Percentiles rank a stretch among this genome's conserved stretches.
phyloP scores from a whole-genome alignment of 345 rosid species.

The Raphanus raphanistrum region DNA sequence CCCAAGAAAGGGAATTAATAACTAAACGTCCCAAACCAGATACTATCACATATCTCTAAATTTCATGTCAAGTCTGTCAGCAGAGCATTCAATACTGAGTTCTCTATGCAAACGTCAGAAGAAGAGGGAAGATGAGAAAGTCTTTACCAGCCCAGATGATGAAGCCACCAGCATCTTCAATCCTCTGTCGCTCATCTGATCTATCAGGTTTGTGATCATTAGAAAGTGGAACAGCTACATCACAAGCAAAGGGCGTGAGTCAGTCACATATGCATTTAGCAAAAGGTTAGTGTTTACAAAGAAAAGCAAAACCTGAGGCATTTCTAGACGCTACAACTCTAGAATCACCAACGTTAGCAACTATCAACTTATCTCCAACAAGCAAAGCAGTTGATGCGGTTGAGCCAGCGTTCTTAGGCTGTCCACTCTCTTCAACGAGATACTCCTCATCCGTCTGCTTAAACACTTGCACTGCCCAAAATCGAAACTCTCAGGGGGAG shows the following conservation, averaged over 20 bases:
- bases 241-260: slow-evolving; percentile 1
- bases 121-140: neutral
- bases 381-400: slow-evolving; percentile 95
- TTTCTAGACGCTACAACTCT: slow-evolving; percentile 92
- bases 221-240: slow-evolving; percentile 83
- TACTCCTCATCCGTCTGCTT: slow-evolving; percentile 84
- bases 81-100: neutral
- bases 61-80: neutral
- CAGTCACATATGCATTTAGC: neutral
- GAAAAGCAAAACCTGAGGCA: slow-evolving; percentile 58
- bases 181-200: slow-evolving; percentile 90
- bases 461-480: slow-evolving; percentile 67
- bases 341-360: slow-evolving; percentile 98
- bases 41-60: neutral
- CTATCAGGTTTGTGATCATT: slow-evolving; percentile 98
- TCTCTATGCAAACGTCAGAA: neutral
- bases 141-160: slow-evolving; percentile 92
- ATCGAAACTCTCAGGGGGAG: neutral
- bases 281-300: neutral
- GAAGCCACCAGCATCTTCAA: slow-evolving; percentile 98
- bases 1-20: neutral
- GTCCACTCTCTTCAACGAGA: slow-evolving; percentile 76
- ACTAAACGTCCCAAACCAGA: neutral
- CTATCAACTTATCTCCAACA: slow-evolving; percentile 81
- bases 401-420: slow-evolving; percentile 89